Percentiles rank a stretch among this genome's conserved stretches.
These are phyloP conservation scores for Peribolospora kevripleyi DNA, from an alignment of 768 basidiomycete genomes.

Conservation along the genomic window DNA sequence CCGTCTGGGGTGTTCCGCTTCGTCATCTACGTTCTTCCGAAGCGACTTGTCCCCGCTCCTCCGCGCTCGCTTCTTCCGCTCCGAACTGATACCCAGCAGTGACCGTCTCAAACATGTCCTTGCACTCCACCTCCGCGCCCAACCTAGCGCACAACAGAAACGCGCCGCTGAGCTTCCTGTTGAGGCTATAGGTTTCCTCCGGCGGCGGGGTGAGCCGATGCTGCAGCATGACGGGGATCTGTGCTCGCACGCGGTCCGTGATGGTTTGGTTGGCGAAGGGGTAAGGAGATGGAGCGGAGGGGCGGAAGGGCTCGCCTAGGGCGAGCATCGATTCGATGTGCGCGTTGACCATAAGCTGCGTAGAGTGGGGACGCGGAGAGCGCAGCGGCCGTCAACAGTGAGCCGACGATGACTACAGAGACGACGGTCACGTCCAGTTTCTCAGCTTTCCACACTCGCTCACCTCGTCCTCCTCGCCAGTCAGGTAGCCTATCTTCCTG, in stretches of 20 bases:
- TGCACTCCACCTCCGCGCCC: slow-evolving; percentile 46
- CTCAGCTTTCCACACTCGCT: slow-evolving; percentile 1
- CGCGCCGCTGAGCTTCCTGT: slow-evolving; percentile 31
- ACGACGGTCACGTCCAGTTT: background rate
- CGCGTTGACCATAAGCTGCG: slow-evolving; percentile 57
- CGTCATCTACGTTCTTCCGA: too few species aligned
- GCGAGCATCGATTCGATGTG: slow-evolving; percentile 63
- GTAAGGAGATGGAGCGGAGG: slow-evolving; percentile 41
- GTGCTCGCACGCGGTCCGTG: slow-evolving; percentile 47
- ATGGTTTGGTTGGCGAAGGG: slow-evolving; percentile 39
- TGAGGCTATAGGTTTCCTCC: slow-evolving; percentile 78
- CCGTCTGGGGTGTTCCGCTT: too few species aligned
- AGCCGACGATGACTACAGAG: background rate
- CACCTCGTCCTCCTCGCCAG: slow-evolving; percentile 64
- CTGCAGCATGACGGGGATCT: slow-evolving; percentile 73
- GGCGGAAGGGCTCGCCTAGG: slow-evolving; percentile 62
- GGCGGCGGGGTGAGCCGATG: slow-evolving; percentile 80
- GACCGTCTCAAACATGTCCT: slow-evolving; percentile 47
- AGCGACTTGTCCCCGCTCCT: too few species aligned
- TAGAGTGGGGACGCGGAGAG: background rate
- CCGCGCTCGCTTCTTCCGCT: background rate
- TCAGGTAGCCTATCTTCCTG: slow-evolving; percentile 63
- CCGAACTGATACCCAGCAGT: slow-evolving; percentile 22
- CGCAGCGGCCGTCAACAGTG: background rate
- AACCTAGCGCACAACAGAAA: slow-evolving; percentile 32